These are phyloP conservation scores for Botrytis fabae DNA, from an alignment of 2,329 filamentous ascomycete species.

Conservation along the genomic window DNA sequence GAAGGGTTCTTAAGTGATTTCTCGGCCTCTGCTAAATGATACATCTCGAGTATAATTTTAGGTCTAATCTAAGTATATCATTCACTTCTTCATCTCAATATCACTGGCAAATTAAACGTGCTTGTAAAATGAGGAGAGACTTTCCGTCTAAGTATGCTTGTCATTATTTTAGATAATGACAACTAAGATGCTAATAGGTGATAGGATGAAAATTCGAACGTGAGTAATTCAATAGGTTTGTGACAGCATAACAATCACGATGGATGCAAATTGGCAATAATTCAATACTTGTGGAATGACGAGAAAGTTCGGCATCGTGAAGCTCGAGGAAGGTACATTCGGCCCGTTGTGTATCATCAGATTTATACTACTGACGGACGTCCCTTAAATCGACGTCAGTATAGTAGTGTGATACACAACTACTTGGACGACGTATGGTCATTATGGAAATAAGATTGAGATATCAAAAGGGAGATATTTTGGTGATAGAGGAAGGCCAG, in stretches of 20 bases:
- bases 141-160: neutral
- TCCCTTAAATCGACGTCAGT: neutral
- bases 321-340: constrained; percentile 17
- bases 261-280: neutral
- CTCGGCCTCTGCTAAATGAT: neutral
- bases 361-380: constrained; percentile 4
- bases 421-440: neutral
- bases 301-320: neutral
- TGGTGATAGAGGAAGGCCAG: neutral
- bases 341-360: constrained; percentile 15
- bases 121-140: neutral
- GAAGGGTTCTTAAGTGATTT: neutral
- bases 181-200: constrained; percentile 4
- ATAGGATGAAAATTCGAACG: constrained; percentile 13
- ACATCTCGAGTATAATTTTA: neutral
- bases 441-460: neutral
- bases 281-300: constrained; percentile 15
- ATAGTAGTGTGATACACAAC: neutral
- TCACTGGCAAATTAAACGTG: neutral
- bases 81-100: neutral
- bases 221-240: constrained; percentile 15
- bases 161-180: constrained; percentile 1
- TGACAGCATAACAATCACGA: neutral
- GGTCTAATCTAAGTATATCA: constrained; percentile 1
- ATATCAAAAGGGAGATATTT: neutral